These are phyloP conservation scores for Blastobotrys niveus DNA, from an alignment of 1,139 yeast species.

Conservation along the genomic window DNA sequence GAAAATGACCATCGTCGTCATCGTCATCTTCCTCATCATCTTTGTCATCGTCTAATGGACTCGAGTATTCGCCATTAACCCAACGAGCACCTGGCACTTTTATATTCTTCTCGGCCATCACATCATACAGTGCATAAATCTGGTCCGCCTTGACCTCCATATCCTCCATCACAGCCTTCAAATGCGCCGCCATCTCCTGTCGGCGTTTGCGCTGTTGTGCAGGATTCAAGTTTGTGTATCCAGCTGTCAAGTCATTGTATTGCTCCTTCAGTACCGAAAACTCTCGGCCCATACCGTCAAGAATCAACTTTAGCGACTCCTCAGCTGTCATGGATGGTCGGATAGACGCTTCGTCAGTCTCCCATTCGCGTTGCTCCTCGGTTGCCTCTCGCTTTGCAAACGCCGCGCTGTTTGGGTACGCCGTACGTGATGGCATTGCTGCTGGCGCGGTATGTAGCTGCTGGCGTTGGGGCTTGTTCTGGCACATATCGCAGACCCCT, in stretches of 20 bases:
- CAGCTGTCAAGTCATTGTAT: conserved; percentile 21
- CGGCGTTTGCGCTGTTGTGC: conserved; percentile 26
- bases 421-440: neutral
- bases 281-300: conserved; percentile 28
- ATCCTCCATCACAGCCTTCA: conserved; percentile 25
- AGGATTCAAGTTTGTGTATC: conserved; percentile 29
- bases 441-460: neutral
- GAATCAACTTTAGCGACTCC: conserved; percentile 26
- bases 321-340: conserved; percentile 32
- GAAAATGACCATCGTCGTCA: neutral
- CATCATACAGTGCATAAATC: conserved; percentile 32
- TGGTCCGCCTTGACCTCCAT: conserved; percentile 33
- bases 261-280: conserved; percentile 24
- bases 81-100: conserved; percentile 7
- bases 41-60: neutral
- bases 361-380: conserved; percentile 9
- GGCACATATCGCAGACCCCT: neutral
- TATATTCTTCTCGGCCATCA: conserved; percentile 25
- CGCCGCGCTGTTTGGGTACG: neutral
- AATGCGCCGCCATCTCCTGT: conserved; percentile 24
- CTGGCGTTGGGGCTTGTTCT: conserved; percentile 2
- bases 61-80: conserved; percentile 7
- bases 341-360: conserved; percentile 29
- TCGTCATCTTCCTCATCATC: neutral
- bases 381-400: neutral